These are phyloP conservation scores for Sporisorium scitamineum DNA, from an alignment of 1,284 basidiomycete genomes.

Conservation along the genomic window DNA sequence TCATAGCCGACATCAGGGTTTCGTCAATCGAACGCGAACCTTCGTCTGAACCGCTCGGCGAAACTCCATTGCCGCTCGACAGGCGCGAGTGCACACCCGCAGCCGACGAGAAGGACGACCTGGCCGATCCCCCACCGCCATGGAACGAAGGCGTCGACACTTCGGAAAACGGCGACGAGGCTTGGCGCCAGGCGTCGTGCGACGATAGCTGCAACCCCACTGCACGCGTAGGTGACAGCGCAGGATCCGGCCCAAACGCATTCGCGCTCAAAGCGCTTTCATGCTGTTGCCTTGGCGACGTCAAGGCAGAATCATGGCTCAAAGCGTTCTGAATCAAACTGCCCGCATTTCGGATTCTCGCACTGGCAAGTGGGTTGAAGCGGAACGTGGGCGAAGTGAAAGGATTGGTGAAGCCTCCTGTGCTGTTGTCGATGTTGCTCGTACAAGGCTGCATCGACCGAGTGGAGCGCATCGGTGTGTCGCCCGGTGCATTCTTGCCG, in stretches of 20 bases:
- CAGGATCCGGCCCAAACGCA: constrained; percentile 7
- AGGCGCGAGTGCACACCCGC: constrained; percentile 35
- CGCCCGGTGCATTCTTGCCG: constrained; percentile 2
- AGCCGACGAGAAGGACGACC: constrained; percentile 41
- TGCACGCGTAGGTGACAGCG: constrained; percentile 17
- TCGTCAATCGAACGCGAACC: constrained; percentile 31
- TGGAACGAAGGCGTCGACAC: constrained; percentile 42
- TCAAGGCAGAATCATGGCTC: constrained; percentile 18
- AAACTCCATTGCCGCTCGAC: constrained; percentile 23
- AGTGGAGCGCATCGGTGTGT: constrained; percentile 25
- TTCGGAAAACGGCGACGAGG: constrained; percentile 46
- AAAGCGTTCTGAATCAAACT: constrained; percentile 10
- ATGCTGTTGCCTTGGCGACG: constrained; percentile 9
- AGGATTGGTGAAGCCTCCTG: constrained; percentile 33
- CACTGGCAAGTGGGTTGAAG: constrained; percentile 27
- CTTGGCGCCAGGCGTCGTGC: constrained; percentile 41
- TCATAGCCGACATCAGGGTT: constrained; percentile 33
- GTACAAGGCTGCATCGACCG: constrained; percentile 36
- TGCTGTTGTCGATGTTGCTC: neutral
- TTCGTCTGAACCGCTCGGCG: constrained; percentile 18
- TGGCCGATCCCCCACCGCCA: constrained; percentile 33
- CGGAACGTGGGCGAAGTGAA: constrained; percentile 38
- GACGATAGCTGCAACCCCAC: constrained; percentile 16
- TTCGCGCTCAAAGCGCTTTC: constrained; percentile 2
- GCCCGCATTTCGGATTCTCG: constrained; percentile 8